These are phyloP conservation scores for Erysimum cheiranthoides DNA, from an alignment of 345 rosid species.

Conservation along the genomic window DNA sequence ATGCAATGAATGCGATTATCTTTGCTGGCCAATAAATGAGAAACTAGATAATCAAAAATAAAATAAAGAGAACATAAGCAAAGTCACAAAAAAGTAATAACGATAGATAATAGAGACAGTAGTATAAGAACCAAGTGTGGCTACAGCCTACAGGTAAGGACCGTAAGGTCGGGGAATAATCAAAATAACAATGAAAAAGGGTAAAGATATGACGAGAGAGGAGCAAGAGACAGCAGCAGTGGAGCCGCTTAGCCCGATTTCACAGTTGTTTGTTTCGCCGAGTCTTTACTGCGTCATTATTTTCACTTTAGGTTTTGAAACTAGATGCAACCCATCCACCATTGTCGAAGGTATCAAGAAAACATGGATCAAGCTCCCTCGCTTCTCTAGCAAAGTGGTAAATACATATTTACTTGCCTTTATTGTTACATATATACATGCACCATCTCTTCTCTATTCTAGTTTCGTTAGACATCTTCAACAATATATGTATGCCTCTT, in stretches of 20 bases:
- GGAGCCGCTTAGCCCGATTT: conserved; percentile 30
- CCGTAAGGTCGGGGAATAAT: neutral
- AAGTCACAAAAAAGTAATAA: no score
- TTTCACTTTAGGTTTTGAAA: conserved; percentile 56
- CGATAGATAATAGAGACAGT: neutral
- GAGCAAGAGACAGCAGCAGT: conserved; percentile 10
- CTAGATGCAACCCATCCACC: conserved; percentile 45
- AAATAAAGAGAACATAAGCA: neutral
- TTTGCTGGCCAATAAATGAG: neutral
- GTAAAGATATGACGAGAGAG: conserved; percentile 19
- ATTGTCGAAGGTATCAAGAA: conserved; percentile 56
- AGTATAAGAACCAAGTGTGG: neutral
- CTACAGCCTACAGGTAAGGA: neutral
- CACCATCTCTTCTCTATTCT: no score
- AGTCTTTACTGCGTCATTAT: conserved; percentile 46
- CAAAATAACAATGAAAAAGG: neutral
- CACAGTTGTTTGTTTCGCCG: conserved; percentile 10
- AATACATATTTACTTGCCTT: neutral
- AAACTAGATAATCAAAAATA: neutral
- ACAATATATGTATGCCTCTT: no score
- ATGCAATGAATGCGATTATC: no score
- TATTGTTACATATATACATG: neutral
- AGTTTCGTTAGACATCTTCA: no score
- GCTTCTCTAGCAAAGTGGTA: conserved; percentile 79
- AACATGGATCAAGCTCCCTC: conserved; percentile 71